Evolutionary conservation across 108 stramenopile genomes (phyloP).

Genomic region (Asterionellopsis glacialis): DNA sequence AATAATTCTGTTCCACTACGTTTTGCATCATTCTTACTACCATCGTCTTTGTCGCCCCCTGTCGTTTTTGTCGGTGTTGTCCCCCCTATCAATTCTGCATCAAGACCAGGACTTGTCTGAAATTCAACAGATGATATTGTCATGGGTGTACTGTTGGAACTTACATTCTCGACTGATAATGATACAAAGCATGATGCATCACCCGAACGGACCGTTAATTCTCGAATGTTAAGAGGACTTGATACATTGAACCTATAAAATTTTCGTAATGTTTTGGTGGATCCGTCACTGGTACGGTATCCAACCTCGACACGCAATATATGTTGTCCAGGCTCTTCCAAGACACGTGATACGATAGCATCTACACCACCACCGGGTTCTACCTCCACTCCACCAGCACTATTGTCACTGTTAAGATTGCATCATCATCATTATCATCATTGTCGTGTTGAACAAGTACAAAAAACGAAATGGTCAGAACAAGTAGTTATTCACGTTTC

Average conservation of each 20-base stretch:
- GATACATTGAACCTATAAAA: conserved; percentile 85
- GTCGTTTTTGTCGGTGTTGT: conserved; percentile 8
- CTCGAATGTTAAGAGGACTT: conserved; percentile 48
- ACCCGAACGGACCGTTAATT: conserved; percentile 35
- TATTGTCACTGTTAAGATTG: conserved; percentile 31
- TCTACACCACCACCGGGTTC: conserved; percentile 53
- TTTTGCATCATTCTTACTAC: conserved; percentile 6
- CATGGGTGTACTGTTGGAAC: conserved; percentile 22
- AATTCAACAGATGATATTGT: conserved; percentile 52
- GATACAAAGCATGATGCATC: conserved; percentile 62
- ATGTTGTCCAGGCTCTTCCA: conserved; percentile 82
- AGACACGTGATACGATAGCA: conserved; percentile 64
- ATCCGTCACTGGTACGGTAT: conserved; percentile 46
- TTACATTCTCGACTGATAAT: conserved; percentile 39
- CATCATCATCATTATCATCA: too few species aligned
- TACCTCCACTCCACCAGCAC: conserved; percentile 39
- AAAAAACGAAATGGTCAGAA: background rate
- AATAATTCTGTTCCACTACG: conserved; percentile 30
- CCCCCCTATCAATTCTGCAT: conserved; percentile 31
- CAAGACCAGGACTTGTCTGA: conserved; percentile 45
- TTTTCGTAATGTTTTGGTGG: conserved; percentile 62
- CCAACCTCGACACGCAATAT: conserved; percentile 81
- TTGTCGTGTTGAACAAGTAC: background rate
- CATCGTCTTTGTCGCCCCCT: conserved; percentile 7
- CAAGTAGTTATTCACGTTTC: background rate